Conservation (phyloP, 352 stramenopile species). For the Globisporangium rhizosaccharum region DNA sequence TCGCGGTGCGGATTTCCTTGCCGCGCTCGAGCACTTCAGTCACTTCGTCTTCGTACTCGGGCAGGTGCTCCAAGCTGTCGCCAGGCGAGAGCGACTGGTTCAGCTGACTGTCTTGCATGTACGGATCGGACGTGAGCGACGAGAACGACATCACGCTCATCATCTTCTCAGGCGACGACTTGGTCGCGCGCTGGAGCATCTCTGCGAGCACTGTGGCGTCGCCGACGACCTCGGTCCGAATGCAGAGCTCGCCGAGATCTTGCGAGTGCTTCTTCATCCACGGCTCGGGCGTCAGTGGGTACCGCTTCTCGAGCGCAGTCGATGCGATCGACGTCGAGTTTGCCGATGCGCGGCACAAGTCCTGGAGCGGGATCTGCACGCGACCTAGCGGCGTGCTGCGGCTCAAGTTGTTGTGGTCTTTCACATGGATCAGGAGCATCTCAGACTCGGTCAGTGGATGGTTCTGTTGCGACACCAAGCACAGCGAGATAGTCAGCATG, state of each 20-base stretch:
- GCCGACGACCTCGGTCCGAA: conserved; percentile 60
- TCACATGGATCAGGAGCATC: conserved; percentile 60
- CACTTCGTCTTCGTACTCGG: conserved; percentile 40
- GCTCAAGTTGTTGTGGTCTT: conserved; percentile 67
- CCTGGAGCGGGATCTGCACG: conserved; percentile 54
- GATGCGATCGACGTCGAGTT: conserved; percentile 48
- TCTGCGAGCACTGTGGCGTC: conserved; percentile 51
- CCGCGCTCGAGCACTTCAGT: conserved; percentile 37
- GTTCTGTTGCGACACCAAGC: conserved; percentile 19
- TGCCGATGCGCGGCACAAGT: conserved; percentile 51
- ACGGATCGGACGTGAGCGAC: conserved; percentile 40
- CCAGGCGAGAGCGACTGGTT: conserved; percentile 1
- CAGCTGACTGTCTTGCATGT: conserved; percentile 22
- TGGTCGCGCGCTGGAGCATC: conserved; percentile 34
- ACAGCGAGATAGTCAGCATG: background rate
- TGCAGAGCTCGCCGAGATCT: conserved; percentile 55
- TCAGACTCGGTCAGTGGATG: conserved; percentile 36
- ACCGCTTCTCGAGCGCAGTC: conserved; percentile 45
- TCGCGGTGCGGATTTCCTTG: conserved; percentile 37
- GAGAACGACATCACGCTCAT: conserved; percentile 52
- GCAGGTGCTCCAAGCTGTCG: background rate
- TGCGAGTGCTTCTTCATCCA: conserved; percentile 65
- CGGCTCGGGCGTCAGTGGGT: conserved; percentile 50
- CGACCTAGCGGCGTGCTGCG: conserved; percentile 59
- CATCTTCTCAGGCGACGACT: conserved; percentile 34